A percentile compares a stretch with the other conserved stretches of the same genome.
These are phyloP conservation scores for Marasmius sp. DNA, from an alignment of 1,284 basidiomycete species.

Conservation along the genomic window DNA sequence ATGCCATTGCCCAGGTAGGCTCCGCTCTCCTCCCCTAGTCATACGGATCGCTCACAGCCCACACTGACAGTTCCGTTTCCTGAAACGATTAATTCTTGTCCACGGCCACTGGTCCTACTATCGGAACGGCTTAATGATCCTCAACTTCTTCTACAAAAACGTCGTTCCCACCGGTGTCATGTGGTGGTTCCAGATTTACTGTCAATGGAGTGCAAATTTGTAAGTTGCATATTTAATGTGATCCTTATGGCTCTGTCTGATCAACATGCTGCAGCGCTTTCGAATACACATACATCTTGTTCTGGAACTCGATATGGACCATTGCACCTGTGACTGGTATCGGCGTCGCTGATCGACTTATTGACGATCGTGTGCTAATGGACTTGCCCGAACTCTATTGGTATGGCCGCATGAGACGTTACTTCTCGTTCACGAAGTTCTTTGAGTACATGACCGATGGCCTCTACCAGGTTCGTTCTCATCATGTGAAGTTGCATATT, in stretches of 20 bases:
- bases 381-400: slow-evolving; percentile 94
- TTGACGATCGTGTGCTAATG: slow-evolving; percentile 89
- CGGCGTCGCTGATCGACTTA: slow-evolving; percentile 91
- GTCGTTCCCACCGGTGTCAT: slow-evolving; percentile 92
- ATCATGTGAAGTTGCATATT: slow-evolving; percentile 8
- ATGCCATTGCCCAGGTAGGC: slow-evolving; percentile 86
- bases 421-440: slow-evolving; percentile 84
- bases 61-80: slow-evolving; percentile 76
- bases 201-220: slow-evolving; percentile 94
- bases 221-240: slow-evolving; percentile 37
- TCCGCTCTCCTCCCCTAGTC: neutral
- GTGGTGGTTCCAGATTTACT: slow-evolving; percentile 99
- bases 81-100: slow-evolving; percentile 88
- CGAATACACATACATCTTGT: slow-evolving; percentile 92
- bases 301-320: slow-evolving; percentile 99
- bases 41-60: neutral
- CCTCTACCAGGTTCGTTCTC: slow-evolving; percentile 70
- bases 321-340: slow-evolving; percentile 92
- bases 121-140: slow-evolving; percentile 90
- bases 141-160: slow-evolving; percentile 99
- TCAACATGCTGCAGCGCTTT: slow-evolving; percentile 55
- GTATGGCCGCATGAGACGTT: slow-evolving; percentile 78
- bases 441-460: slow-evolving; percentile 87
- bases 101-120: slow-evolving; percentile 99
- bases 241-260: slow-evolving; percentile 7